These are phyloP conservation scores for Solanum piurae DNA, from an alignment of 257 asterid genomes.

Conservation along the genomic window DNA sequence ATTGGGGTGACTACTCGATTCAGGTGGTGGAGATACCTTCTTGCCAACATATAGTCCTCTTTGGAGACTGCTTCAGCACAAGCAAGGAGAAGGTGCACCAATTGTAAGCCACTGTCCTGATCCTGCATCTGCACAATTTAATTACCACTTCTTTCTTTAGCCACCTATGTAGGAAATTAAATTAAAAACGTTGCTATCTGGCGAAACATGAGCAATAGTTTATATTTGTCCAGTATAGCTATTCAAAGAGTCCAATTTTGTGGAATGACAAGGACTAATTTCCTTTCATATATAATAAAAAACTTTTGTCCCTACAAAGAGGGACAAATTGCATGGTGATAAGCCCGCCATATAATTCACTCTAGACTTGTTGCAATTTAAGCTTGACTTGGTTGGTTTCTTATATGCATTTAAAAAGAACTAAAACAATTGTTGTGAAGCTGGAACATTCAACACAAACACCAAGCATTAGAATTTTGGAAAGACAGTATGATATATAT, in stretches of 20 bases:
- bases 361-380: neutral
- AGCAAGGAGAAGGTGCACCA: slow-evolving; percentile 72
- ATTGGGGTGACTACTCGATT: slow-evolving; percentile 53
- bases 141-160: neutral
- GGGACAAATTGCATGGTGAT: neutral
- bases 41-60: slow-evolving; percentile 76
- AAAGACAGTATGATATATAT: neutral
- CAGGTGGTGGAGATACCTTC: slow-evolving; percentile 63
- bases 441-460: neutral
- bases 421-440: neutral
- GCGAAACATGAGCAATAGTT: neutral
- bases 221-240: neutral
- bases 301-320: neutral
- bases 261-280: neutral
- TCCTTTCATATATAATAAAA: neutral
- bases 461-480: neutral
- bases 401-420: neutral
- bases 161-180: neutral
- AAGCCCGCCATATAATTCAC: neutral
- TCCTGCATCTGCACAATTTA: slow-evolving; percentile 21
- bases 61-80: slow-evolving; percentile 84
- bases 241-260: neutral
- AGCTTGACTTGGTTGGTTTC: neutral
- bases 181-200: neutral
- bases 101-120: slow-evolving; percentile 65